These are phyloP conservation scores for Berkeleyomyces basicola DNA, from an alignment of 2,329 filamentous ascomycete species.

Conservation along the genomic window DNA sequence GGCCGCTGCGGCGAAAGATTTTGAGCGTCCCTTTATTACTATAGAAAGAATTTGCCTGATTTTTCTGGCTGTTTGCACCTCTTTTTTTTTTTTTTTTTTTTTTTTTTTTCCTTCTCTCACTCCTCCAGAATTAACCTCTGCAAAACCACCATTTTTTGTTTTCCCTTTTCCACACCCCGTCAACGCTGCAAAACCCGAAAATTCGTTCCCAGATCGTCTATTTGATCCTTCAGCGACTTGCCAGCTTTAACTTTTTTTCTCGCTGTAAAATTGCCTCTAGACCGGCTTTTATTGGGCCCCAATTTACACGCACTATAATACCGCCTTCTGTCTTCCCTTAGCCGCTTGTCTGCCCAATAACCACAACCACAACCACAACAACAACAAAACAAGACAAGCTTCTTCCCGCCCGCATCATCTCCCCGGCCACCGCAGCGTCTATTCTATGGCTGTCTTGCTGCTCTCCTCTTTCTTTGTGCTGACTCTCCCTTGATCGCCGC, in stretches of 20 bases:
- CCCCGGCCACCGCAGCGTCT: too few relatives aligned
- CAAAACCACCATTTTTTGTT: neutral
- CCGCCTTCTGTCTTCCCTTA: neutral
- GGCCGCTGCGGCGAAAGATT: too few relatives aligned
- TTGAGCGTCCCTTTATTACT: too few relatives aligned
- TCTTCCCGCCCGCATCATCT: neutral
- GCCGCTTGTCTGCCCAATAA: slow-evolving; percentile 3
- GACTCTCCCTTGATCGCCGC: neutral
- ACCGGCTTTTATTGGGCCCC: slow-evolving; percentile 1
- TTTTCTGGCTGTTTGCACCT: too few relatives aligned
- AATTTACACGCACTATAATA: neutral
- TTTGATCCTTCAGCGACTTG: neutral
- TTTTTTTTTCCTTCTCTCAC: slow-evolving; percentile 2
- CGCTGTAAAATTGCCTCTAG: slow-evolving; percentile 1
- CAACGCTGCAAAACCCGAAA: neutral
- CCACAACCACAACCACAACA: neutral
- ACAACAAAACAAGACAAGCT: neutral
- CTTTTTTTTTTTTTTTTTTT: slow-evolving; percentile 2
- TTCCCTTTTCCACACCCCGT: neutral
- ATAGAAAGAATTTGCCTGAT: too few relatives aligned
- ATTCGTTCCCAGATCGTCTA: neutral
- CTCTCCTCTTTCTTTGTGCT: neutral
- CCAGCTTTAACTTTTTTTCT: neutral
- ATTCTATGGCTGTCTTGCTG: too few relatives aligned
- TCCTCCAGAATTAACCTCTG: neutral